Conservation (phyloP, 2,329 filamentous ascomycete genomes). For the Talaromyces sp. region DNA sequence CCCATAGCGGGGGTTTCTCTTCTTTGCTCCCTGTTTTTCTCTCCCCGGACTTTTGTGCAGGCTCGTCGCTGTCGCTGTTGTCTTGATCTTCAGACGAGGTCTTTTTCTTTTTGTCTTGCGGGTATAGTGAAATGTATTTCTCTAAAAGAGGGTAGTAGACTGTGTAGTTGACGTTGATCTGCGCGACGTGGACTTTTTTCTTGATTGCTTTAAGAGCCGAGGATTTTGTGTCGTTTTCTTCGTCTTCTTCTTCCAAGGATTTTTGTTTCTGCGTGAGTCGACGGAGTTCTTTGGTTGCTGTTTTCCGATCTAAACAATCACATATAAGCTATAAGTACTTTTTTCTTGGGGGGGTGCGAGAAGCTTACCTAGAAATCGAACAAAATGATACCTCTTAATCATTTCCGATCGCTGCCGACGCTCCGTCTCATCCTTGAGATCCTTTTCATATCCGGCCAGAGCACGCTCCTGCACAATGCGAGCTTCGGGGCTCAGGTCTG, state of each 20-base stretch:
- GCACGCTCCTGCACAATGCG: slow-evolving; percentile 57
- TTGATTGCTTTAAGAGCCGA: slow-evolving; percentile 21
- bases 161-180: slow-evolving; percentile 59
- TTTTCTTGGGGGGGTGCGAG: neutral
- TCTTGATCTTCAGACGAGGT: neutral
- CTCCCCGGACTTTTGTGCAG: neutral
- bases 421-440: slow-evolving; percentile 46
- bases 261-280: slow-evolving; percentile 29
- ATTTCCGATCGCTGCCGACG: slow-evolving; percentile 50
- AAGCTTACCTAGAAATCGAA: slow-evolving; percentile 55
- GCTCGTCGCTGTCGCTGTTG: neutral
- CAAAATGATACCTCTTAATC: slow-evolving; percentile 60
- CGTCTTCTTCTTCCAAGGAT: slow-evolving; percentile 23
- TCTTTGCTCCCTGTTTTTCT: slow-evolving; percentile 12
- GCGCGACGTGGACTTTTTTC: slow-evolving; percentile 42
- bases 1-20: slow-evolving; percentile 40
- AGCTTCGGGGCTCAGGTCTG: slow-evolving; percentile 50
- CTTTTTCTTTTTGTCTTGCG: slow-evolving; percentile 27
- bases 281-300: slow-evolving; percentile 36
- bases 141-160: slow-evolving; percentile 57
- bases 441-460: slow-evolving; percentile 51
- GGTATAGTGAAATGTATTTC: slow-evolving; percentile 56
- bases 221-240: slow-evolving; percentile 10
- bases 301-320: slow-evolving; percentile 33
- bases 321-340: slow-evolving; percentile 6